Conservation (phyloP, 1,284 basidiomycete genomes). For the Apiotrichum montevideense region DNA sequence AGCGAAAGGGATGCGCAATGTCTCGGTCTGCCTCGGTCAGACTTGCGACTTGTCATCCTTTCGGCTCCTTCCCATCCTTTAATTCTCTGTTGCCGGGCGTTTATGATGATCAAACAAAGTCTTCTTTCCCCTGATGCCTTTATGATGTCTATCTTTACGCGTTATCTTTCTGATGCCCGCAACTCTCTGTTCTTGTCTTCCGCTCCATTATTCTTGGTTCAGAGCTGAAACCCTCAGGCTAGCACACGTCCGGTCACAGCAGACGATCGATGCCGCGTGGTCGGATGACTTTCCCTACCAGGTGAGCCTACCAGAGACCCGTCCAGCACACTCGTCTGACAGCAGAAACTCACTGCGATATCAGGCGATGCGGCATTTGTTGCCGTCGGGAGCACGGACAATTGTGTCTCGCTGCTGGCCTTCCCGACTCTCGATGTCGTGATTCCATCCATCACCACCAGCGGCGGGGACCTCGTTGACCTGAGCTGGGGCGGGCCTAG, state of each 20-base stretch:
- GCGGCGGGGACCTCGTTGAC: slow-evolving; percentile 39
- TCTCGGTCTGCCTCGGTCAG: too few species aligned
- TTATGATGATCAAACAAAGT: too few species aligned
- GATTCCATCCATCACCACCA: slow-evolving; percentile 38
- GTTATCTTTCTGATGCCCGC: not conserved
- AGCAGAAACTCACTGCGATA: slow-evolving; percentile 43
- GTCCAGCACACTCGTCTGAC: not conserved
- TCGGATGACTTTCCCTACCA: slow-evolving; percentile 82
- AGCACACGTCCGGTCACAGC: slow-evolving; percentile 52
- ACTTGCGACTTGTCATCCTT: too few species aligned
- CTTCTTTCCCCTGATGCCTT: too few species aligned
- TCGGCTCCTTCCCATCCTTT: too few species aligned
- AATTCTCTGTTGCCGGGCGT: too few species aligned
- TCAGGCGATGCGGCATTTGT: slow-evolving; percentile 23
- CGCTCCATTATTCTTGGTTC: too few species aligned
- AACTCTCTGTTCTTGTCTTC: not conserved
- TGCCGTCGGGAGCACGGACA: slow-evolving; percentile 43
- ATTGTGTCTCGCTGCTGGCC: slow-evolving; percentile 56
- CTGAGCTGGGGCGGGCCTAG: slow-evolving; percentile 39
- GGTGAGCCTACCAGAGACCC: slow-evolving; percentile 49
- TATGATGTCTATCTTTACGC: too few species aligned
- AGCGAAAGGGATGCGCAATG: too few species aligned
- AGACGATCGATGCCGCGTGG: slow-evolving; percentile 58
- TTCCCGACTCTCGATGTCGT: slow-evolving; percentile 64
- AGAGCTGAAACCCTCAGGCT: slow-evolving; percentile 50